These are phyloP conservation scores for Dalbergia cultrata DNA, from an alignment of 306 rosid species.

Conservation along the genomic window DNA sequence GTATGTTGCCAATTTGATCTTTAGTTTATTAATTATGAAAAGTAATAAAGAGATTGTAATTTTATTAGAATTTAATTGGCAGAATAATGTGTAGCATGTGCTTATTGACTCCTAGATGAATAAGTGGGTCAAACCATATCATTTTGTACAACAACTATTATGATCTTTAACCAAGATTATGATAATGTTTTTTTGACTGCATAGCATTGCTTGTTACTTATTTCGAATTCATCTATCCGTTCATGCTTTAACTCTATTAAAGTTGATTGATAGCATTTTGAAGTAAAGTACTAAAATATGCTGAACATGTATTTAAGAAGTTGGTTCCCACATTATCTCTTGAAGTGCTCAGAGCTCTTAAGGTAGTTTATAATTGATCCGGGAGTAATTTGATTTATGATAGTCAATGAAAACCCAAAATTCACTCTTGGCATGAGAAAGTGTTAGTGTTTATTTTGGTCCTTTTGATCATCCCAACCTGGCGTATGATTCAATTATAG, in stretches of 20 bases:
- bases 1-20: conserved; percentile 45
- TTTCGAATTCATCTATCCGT: not conserved
- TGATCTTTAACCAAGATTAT: no score
- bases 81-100: no score
- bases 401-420: not conserved
- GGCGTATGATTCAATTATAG: conserved; percentile 18
- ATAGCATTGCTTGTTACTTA: not conserved
- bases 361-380: not conserved
- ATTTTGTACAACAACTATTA: no score
- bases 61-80: no score
- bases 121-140: no score
- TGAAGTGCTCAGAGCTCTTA: not conserved
- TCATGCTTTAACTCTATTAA: not conserved
- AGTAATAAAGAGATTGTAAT: no score
- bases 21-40: no score
- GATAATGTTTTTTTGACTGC: no score
- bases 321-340: not conserved
- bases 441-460: not conserved
- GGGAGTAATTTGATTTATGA: conserved; percentile 1
- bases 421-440: not conserved
- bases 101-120: no score
- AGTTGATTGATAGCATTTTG: not conserved
- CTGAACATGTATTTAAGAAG: conserved; percentile 5
- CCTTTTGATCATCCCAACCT: not conserved
- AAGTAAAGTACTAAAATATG: conserved; percentile 18